phyloP scores from a whole-genome alignment of 305 asterid genomes.

The Vinca major region DNA sequence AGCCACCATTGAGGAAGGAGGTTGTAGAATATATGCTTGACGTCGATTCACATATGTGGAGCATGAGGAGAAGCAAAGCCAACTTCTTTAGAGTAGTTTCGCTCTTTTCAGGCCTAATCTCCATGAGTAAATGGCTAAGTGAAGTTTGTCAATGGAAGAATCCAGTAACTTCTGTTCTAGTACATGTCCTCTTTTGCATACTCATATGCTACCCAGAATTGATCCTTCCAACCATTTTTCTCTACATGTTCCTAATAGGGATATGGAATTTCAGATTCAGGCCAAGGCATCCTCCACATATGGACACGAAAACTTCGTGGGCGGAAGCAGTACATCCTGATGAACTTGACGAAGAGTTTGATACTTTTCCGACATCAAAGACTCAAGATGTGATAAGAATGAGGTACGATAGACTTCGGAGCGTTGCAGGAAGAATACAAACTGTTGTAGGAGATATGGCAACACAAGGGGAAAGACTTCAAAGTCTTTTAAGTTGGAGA shows the following conservation, averaged over 20 bases:
- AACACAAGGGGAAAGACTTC: conserved; percentile 44
- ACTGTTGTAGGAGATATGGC: conserved; percentile 42
- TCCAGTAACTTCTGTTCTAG: conserved; percentile 36
- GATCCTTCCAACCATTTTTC: conserved; percentile 39
- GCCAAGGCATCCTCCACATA: conserved; percentile 42
- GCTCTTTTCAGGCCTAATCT: conserved; percentile 29
- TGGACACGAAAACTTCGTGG: conserved; percentile 47
- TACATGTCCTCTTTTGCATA: conserved; percentile 35
- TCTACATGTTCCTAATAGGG: conserved; percentile 49
- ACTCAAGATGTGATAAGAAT: conserved; percentile 26
- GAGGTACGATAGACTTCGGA: conserved; percentile 42
- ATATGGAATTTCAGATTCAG: conserved; percentile 41
- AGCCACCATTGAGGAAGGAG: conserved; percentile 40
- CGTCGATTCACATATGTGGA: conserved; percentile 47
- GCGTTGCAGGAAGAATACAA: conserved; percentile 44
- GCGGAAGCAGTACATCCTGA: conserved; percentile 39
- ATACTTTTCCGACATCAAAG: conserved; percentile 37
- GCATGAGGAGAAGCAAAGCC: conserved; percentile 51
- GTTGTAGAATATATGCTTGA: conserved; percentile 47
- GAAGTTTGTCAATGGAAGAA: conserved; percentile 44
- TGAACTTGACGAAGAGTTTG: conserved; percentile 46
- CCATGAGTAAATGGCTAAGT: conserved; percentile 31
- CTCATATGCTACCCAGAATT: conserved; percentile 43
- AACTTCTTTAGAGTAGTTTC: conserved; percentile 40
- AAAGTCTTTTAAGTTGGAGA: conserved; percentile 34